phyloP scores from a whole-genome alignment of 1,284 basidiomycete species.

The Inonotus hispidus region DNA sequence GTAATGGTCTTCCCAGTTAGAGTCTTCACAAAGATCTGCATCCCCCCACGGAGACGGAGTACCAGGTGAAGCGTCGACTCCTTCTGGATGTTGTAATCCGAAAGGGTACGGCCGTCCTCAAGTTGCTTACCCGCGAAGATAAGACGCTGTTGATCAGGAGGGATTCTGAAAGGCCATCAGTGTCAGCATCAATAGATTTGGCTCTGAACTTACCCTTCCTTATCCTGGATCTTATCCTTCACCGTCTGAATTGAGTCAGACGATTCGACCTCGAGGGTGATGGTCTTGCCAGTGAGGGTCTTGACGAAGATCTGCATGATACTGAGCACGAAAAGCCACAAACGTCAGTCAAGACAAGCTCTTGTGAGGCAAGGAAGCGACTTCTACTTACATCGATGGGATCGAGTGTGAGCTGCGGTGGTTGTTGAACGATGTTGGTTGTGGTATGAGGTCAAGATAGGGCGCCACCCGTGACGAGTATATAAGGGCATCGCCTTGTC shows the following conservation, averaged over 20 bases:
- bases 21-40: constrained; percentile 41
- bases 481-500: constrained; percentile 4
- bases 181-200: neutral
- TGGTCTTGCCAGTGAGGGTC: constrained; percentile 89
- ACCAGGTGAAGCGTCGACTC: constrained; percentile 48
- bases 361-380: constrained; percentile 27
- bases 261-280: constrained; percentile 86
- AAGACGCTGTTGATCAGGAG: constrained; percentile 51
- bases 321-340: constrained; percentile 65
- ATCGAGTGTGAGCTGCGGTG: constrained; percentile 66
- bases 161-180: constrained; percentile 23
- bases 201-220: constrained; percentile 47
- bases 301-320: constrained; percentile 91
- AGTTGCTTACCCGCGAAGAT: constrained; percentile 55
- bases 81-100: constrained; percentile 52
- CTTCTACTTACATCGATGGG: constrained; percentile 18
- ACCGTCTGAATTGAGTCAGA: constrained; percentile 74
- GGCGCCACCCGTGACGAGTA: constrained; percentile 8
- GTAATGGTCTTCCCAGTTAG: constrained; percentile 47
- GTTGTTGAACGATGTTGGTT: neutral
- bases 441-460: constrained; percentile 7
- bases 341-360: constrained; percentile 44
- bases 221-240: constrained; percentile 73
- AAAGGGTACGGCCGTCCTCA: constrained; percentile 40
- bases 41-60: constrained; percentile 40